phyloP scores from a whole-genome alignment of 1,139 yeast species.

The Saccharomycopsis phalli region DNA sequence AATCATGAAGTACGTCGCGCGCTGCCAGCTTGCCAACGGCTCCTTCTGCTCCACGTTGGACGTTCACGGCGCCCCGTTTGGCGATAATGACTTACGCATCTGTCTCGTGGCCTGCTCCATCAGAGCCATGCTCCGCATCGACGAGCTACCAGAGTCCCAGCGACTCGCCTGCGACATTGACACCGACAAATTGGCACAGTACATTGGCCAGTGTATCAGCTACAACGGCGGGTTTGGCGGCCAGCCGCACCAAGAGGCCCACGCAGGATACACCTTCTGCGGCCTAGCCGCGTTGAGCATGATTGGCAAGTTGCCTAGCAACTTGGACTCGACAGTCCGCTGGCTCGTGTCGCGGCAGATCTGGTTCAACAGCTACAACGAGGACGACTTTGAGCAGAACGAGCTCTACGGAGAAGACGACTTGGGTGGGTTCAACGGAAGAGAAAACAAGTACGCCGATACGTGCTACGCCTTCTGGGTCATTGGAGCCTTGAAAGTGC shows the following conservation, averaged over 20 bases:
- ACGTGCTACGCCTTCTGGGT: slow-evolving; percentile 95
- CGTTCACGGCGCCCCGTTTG: slow-evolving; percentile 36
- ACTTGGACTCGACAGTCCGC: slow-evolving; percentile 23
- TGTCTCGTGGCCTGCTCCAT: slow-evolving; percentile 69
- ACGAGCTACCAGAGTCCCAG: slow-evolving; percentile 22
- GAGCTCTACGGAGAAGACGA: slow-evolving; percentile 26
- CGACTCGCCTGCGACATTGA: slow-evolving; percentile 36
- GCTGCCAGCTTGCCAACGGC: slow-evolving; percentile 53
- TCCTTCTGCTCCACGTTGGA: slow-evolving; percentile 45
- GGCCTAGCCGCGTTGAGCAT: slow-evolving; percentile 59
- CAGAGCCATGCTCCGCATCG: slow-evolving; percentile 42
- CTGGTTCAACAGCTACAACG: slow-evolving; percentile 23
- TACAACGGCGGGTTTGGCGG: slow-evolving; percentile 66
- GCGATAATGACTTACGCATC: slow-evolving; percentile 65
- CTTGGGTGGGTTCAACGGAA: slow-evolving; percentile 82
- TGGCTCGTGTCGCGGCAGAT: slow-evolving; percentile 26
- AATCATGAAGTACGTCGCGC: slow-evolving; percentile 41
- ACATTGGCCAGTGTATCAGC: slow-evolving; percentile 36
- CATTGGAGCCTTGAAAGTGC: slow-evolving; percentile 46
- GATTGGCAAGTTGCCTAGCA: slow-evolving; percentile 28
- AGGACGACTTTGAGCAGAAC: slow-evolving; percentile 21
- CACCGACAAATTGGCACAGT: slow-evolving; percentile 30
- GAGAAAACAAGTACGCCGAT: slow-evolving; percentile 77
- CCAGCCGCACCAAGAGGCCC: slow-evolving; percentile 52
- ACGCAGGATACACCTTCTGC: slow-evolving; percentile 84